Evolutionary conservation across 495 filamentous ascomycete genomes (phyloP).

Genomic region (Talaromyces nanjingensis): DNA sequence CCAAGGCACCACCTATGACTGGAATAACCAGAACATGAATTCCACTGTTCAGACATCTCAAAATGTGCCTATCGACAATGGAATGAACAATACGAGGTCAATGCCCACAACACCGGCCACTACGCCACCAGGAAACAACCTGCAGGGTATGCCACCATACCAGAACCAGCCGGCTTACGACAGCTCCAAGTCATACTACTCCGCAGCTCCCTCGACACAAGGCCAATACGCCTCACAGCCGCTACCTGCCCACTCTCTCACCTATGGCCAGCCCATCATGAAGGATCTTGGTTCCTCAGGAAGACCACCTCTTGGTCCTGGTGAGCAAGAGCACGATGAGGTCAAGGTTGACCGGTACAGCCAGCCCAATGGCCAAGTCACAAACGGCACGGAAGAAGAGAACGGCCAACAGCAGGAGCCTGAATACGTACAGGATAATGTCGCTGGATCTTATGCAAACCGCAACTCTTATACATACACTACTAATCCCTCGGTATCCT

Average conservation of each 20-base stretch:
- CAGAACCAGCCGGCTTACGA: constrained; percentile 69
- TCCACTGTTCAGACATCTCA: constrained; percentile 57
- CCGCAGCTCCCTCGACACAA: constrained; percentile 62
- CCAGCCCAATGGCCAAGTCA: constrained; percentile 48
- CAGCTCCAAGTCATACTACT: constrained; percentile 71
- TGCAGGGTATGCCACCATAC: constrained; percentile 74
- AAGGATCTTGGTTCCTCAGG: constrained; percentile 92
- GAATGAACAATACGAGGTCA: constrained; percentile 72
- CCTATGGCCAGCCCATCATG: constrained; percentile 65
- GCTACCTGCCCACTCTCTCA: constrained; percentile 59
- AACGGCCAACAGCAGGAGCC: constrained; percentile 71
- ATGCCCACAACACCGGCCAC: constrained; percentile 93
- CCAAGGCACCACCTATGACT: constrained; percentile 68
- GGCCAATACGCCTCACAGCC: constrained; percentile 61
- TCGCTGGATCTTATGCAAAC: constrained; percentile 55
- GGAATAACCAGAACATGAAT: constrained; percentile 60
- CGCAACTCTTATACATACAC: constrained; percentile 71
- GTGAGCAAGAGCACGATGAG: constrained; percentile 57
- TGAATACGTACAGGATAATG: constrained; percentile 72
- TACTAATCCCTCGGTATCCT: constrained; percentile 52
- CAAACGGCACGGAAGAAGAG: constrained; percentile 51
- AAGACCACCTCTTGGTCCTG: constrained; percentile 44
- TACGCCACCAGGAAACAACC: constrained; percentile 73
- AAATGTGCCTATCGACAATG: constrained; percentile 79
- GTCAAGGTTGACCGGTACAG: constrained; percentile 62